Percentiles rank a stretch among this genome's conserved stretches.
phyloP scores from a whole-genome alignment of 768 basidiomycete genomes.

The Peribolospora kevripleyi region DNA sequence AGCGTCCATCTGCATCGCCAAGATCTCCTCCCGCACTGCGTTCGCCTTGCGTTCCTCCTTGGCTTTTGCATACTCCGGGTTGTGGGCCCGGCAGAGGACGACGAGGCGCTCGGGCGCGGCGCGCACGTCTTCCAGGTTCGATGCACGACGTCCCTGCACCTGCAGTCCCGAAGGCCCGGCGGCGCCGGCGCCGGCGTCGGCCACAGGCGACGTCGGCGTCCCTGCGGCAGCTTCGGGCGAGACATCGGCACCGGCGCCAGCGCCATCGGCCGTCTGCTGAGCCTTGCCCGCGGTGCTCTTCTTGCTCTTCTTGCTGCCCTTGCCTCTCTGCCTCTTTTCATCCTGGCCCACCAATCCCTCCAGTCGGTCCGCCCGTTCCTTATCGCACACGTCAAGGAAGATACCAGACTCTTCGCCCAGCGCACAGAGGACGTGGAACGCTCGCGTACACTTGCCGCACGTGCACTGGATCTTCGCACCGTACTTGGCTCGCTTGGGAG shows the following conservation, averaged over 20 bases:
- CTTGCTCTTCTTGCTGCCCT: constrained; percentile 42
- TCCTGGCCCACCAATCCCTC: constrained; percentile 9
- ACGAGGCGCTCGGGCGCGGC: constrained; percentile 23
- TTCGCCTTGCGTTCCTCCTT: too few relatives aligned
- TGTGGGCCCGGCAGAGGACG: constrained; percentile 64
- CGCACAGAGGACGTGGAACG: constrained; percentile 85
- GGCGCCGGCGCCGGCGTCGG: constrained; percentile 15
- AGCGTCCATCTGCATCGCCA: too few relatives aligned
- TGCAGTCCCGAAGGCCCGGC: background rate
- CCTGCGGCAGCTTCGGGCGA: background rate
- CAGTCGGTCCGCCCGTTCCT: constrained; percentile 19
- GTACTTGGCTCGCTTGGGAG: constrained; percentile 25
- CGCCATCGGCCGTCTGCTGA: background rate
- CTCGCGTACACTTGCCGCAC: constrained; percentile 75
- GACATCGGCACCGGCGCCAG: background rate
- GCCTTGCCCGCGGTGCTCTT: constrained; percentile 20
- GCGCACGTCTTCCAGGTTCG: constrained; percentile 43
- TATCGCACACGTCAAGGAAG: constrained; percentile 10
- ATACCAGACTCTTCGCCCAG: constrained; percentile 26
- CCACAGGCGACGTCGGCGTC: background rate
- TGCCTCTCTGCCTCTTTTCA: constrained; percentile 28
- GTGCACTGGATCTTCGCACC: constrained; percentile 47
- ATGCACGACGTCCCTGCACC: constrained; percentile 28
- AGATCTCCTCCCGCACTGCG: too few relatives aligned
- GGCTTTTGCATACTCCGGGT: constrained; percentile 25